phyloP scores from a whole-genome alignment of 129 eudicot genomes.

The sunflower (Helianthus annuus) region HanXRQr2.0-SUNRISE NC_035439.2:2652053-2652552 shows the following conservation, averaged over 20 bases:
- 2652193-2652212: conserved; percentile 17
- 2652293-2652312: conserved; percentile 18
- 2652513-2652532: no score
- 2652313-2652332: conserved; percentile 10
- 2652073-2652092: conserved; percentile 70
- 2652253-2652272: conserved; percentile 22
- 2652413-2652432: conserved; percentile 40
- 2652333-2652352: background rate
- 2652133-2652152: conserved; percentile 73
- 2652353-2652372: no score
- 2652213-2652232: conserved; percentile 10
- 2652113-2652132: conserved; percentile 60
- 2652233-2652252: conserved; percentile 13
- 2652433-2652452: conserved; percentile 3
- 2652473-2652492: conserved; percentile 64
- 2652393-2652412: conserved; percentile 14
- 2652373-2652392: background rate
- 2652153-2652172: conserved; percentile 54
- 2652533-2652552: no score
- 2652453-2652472: conserved; percentile 56
- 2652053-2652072: no score
- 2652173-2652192: conserved; percentile 72
- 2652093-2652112: conserved; percentile 61
- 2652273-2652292: conserved; percentile 20
- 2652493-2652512: no score